phyloP scores from a whole-genome alignment of 352 stramenopile genomes.

The Thalassiosira gravida region DNA sequence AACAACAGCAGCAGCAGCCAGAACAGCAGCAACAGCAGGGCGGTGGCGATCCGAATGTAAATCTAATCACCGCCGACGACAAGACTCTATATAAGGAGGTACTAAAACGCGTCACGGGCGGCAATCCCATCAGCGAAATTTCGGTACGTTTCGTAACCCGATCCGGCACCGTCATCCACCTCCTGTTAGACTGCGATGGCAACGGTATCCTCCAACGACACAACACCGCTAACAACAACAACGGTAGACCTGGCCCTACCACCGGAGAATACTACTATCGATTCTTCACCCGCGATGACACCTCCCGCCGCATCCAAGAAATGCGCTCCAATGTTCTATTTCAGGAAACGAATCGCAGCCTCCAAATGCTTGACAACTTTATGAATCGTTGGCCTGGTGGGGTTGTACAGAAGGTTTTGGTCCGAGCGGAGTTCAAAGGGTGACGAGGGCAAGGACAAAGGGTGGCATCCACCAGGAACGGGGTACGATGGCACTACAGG shows the following conservation, averaged over 20 bases:
- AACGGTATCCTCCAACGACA: slow-evolving; percentile 15
- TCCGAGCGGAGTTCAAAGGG: too few species aligned
- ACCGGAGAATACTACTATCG: slow-evolving; percentile 37
- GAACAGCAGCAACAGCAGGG: slow-evolving; percentile 2
- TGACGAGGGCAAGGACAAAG: too few species aligned
- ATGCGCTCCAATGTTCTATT: slow-evolving; percentile 60
- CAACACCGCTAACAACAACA: slow-evolving; percentile 23
- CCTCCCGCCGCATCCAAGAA: slow-evolving; percentile 57
- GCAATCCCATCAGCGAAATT: slow-evolving; percentile 61
- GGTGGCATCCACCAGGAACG: too few species aligned
- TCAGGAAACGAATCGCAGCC: slow-evolving; percentile 60
- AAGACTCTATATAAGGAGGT: slow-evolving; percentile 62
- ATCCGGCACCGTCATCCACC: slow-evolving; percentile 53
- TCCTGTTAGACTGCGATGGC: slow-evolving; percentile 69
- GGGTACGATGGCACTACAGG: too few species aligned
- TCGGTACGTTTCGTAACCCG: slow-evolving; percentile 60
- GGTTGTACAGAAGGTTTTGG: too few species aligned
- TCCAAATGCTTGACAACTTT: slow-evolving; percentile 66
- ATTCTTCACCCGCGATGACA: slow-evolving; percentile 72
- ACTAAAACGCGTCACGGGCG: slow-evolving; percentile 51
- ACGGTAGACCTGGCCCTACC: background rate
- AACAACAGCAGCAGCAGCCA: background rate
- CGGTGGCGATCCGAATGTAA: slow-evolving; percentile 13
- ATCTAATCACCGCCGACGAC: slow-evolving; percentile 52
- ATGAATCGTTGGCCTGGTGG: too few species aligned